Base-by-base conservation (phyloP, 345 rosid species). In the Cardiospermum halicacabum region DNA sequence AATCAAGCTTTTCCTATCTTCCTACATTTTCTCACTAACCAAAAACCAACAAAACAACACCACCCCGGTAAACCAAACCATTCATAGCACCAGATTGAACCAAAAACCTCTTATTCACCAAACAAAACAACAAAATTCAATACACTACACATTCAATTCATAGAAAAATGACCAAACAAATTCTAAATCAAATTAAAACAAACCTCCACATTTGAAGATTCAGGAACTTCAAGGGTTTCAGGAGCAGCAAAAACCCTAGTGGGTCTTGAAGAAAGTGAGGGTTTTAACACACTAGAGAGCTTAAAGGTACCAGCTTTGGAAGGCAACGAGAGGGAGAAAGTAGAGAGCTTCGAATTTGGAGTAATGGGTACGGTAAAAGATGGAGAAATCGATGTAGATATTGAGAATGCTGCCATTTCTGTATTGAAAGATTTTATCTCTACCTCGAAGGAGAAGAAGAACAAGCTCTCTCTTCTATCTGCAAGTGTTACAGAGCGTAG, bases 201-300 rank as follows among this genome's bases (percentile, higher is more conserved):
- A 64, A 88, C 92, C 88, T 80, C 80, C 30, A 71, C 57, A 50
- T 65, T 53, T 28, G 73, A 78, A 68, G 81, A 69, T 40, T 68
- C 77, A 45, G 85, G 56, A 21, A 56, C 89, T 19, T 81, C 86
- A 47, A 81, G 60, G 54, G 69, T 76, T 60, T 91, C 96, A 4
- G 89, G 83, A 61, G 88, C 83, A 0, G 92, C 88, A 65, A 76
- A 81, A 63, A 81, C 71, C 80, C 72, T 85, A 22, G 71, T 55
- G 8, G 1, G 11, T 15, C 4, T 11, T 26, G 49, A 37, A 54
- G 84, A 79, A n/a, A 45, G 9, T 24, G 76, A 62, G 57, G 78
- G 73, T 68, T 72, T 79, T 21, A 81, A 76, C 60, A 69, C 34
- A 60, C 21, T 42, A 16, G 58, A 28, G n/a, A 78, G 72, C 60